A percentile compares a stretch with the other conserved stretches of the same genome.
Conservation (phyloP, 345 rosid genomes). For the Atalantia buxifolia region DNA sequence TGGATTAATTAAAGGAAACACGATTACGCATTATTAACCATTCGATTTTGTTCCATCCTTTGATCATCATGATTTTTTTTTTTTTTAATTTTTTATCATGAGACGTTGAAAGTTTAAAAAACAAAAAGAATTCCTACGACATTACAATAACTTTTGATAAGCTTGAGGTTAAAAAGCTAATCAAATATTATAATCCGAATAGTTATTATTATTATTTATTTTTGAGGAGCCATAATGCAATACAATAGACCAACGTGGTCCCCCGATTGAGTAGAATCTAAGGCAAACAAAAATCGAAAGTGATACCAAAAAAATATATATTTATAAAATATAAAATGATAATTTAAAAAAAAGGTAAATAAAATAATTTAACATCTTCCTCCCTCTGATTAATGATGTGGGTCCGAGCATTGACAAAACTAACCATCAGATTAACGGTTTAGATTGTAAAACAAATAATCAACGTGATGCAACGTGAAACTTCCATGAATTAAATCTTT, state of each 20-base stretch:
- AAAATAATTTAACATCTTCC: not conserved
- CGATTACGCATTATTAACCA: not conserved
- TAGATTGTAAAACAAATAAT: not conserved
- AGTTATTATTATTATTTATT: no score
- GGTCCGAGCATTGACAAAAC: not conserved
- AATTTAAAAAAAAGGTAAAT: not conserved
- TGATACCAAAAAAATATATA: constrained; percentile 12
- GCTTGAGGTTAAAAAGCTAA: constrained; percentile 25
- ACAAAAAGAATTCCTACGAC: not conserved
- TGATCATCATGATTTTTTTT: not conserved
- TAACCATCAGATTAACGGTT: not conserved
- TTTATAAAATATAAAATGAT: no score
- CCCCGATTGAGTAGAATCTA: constrained; percentile 26
- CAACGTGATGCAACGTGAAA: not conserved
- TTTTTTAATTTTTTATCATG: not conserved
- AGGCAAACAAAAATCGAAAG: constrained; percentile 26
- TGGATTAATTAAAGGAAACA: not conserved
- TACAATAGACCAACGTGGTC: not conserved
- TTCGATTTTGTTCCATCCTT: not conserved
- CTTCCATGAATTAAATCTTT: not conserved
- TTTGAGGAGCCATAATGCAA: not conserved
- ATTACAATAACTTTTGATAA: not conserved
- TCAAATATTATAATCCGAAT: not conserved
- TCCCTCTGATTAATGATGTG: not conserved
- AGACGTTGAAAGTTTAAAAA: not conserved